Percentiles rank a stretch among this genome's conserved stretches.
Evolutionary conservation across 306 rosid species (phyloP).

Genomic region (Sicyos baderoa): DNA sequence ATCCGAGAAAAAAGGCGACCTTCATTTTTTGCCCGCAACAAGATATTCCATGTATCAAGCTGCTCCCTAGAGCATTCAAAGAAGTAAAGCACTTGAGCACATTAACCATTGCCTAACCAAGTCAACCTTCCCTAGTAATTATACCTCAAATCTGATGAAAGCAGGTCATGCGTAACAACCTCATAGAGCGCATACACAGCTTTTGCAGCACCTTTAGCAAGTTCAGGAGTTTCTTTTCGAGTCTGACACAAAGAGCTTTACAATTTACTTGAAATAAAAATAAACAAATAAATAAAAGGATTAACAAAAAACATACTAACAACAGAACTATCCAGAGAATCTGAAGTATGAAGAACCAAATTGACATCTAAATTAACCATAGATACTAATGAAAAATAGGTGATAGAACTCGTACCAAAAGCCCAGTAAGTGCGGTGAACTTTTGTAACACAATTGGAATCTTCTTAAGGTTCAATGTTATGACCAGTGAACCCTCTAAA

Average conservation of each 20-base stretch:
- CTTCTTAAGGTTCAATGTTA: constrained; percentile 58
- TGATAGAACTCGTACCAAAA: constrained; percentile 50
- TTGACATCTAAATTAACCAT: neutral
- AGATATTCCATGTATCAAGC: constrained; percentile 81
- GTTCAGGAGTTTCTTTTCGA: constrained; percentile 63
- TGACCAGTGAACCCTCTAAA: constrained; percentile 48
- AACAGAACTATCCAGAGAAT: neutral
- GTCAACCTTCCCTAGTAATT: constrained; percentile 18
- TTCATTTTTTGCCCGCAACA: constrained; percentile 82
- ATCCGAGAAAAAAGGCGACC: constrained; percentile 69
- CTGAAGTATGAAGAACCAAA: neutral
- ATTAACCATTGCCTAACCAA: constrained; percentile 11
- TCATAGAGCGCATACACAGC: constrained; percentile 69
- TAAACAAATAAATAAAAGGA: neutral
- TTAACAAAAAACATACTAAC: constrained; percentile 1
- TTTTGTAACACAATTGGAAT: constrained; percentile 67
- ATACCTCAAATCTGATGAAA: constrained; percentile 75
- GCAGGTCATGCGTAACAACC: constrained; percentile 69
- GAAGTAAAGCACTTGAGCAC: neutral
- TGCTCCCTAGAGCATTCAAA: constrained; percentile 57
- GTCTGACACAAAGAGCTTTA: constrained; percentile 36
- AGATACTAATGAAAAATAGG: constrained; percentile 3
- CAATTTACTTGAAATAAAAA: constrained; percentile 7
- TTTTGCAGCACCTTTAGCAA: constrained; percentile 74
- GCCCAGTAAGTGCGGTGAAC: constrained; percentile 89